Evolutionary conservation across 305 asterid genomes (phyloP).

Genomic region (Coffea humblotiana): DNA sequence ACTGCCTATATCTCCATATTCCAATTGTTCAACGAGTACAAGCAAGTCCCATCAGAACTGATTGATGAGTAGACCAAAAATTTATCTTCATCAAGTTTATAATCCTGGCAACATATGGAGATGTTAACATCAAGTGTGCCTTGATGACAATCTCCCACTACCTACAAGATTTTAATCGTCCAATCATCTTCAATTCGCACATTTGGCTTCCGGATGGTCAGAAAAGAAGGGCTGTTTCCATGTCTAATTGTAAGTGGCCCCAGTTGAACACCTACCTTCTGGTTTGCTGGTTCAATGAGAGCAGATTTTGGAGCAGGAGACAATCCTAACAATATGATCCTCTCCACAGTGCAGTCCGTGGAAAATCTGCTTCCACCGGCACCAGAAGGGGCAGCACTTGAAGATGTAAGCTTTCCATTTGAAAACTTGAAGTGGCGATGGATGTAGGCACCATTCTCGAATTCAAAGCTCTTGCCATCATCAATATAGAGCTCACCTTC

Average conservation of each 20-base stretch:
- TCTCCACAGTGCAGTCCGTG: conserved; percentile 67
- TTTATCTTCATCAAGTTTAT: not conserved
- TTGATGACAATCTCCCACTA: conserved; percentile 5
- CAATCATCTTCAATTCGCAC: conserved; percentile 69
- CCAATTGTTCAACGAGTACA: not conserved
- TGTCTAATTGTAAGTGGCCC: conserved; percentile 68
- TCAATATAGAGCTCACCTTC: conserved; percentile 92
- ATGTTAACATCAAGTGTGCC: not conserved
- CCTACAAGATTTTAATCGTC: conserved; percentile 65
- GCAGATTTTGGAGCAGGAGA: conserved; percentile 54
- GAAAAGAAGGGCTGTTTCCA: conserved; percentile 38
- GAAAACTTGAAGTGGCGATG: conserved; percentile 77
- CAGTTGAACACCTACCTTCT: conserved; percentile 50
- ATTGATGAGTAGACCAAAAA: not conserved
- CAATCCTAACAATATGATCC: conserved; percentile 70
- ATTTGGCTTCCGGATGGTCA: conserved; percentile 85
- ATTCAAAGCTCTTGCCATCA: conserved; percentile 93
- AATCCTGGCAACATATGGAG: not conserved
- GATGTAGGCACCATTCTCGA: conserved; percentile 69
- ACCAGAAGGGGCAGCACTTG: conserved; percentile 41
- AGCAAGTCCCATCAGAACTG: not conserved
- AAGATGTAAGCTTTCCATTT: conserved; percentile 61
- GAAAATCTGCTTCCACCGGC: conserved; percentile 37
- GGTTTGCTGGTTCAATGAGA: conserved; percentile 58
- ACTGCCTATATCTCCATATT: not conserved